Conservation (phyloP, 129 eudicot genomes). For the Helianthus annuus region DNA sequence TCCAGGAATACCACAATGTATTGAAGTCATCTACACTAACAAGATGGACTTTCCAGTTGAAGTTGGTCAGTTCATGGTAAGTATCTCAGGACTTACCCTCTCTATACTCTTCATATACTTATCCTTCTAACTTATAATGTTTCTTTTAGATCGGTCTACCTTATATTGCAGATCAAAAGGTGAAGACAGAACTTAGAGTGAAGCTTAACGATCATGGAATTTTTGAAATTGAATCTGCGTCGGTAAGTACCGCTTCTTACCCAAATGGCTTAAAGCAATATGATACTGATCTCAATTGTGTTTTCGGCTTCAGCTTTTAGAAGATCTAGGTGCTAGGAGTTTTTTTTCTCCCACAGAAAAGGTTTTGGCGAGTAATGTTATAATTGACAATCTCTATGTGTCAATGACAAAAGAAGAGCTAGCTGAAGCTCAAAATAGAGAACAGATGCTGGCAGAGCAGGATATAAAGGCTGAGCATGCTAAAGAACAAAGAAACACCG, state of each 20-base stretch:
- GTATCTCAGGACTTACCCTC: neutral
- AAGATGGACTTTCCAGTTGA: conserved; percentile 53
- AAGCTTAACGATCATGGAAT: conserved; percentile 61
- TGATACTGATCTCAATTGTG: conserved; percentile 1
- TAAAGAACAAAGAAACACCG: conserved; percentile 69
- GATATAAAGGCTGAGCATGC: conserved; percentile 71
- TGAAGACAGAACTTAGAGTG: conserved; percentile 52
- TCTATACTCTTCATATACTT: too few species aligned
- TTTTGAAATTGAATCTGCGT: conserved; percentile 50
- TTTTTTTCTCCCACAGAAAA: conserved; percentile 26
- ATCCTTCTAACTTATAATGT: neutral
- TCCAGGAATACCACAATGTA: conserved; percentile 39
- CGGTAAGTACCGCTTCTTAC: conserved; percentile 49
- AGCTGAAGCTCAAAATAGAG: conserved; percentile 56
- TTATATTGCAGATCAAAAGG: conserved; percentile 25
- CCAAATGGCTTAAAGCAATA: neutral
- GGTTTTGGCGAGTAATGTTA: conserved; percentile 33
- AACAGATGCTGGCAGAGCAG: conserved; percentile 57
- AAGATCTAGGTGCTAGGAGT: conserved; percentile 14
- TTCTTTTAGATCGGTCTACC: conserved; percentile 59
- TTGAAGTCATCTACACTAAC: conserved; percentile 48
- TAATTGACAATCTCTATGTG: conserved; percentile 34
- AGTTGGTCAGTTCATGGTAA: conserved; percentile 58
- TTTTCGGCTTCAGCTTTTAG: conserved; percentile 47
- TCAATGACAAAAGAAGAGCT: conserved; percentile 50